phyloP scores from a whole-genome alignment of 2,329 filamentous ascomycete genomes.

The Hirsutella thompsonii region DNA sequence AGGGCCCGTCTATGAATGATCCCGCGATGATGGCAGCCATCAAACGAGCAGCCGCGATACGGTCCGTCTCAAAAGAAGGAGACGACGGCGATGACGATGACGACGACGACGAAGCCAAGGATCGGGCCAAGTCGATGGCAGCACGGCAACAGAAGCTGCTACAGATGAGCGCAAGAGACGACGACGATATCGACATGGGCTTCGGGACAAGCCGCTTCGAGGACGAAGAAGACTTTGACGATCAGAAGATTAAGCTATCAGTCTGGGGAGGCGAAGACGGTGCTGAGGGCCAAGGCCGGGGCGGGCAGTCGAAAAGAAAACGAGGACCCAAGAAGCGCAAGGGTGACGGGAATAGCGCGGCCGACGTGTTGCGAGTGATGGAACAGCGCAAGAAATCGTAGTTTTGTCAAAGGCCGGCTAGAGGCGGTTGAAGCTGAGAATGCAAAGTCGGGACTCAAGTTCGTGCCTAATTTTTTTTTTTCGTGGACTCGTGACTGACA shows the following conservation, averaged over 20 bases:
- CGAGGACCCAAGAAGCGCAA: conserved; percentile 63
- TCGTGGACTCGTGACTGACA: too few species aligned
- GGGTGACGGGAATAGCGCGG: conserved; percentile 64
- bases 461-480: too few species aligned
- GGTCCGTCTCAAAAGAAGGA: conserved; percentile 13
- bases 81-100: conserved; percentile 23
- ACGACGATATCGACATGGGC: conserved; percentile 86
- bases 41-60: conserved; percentile 63
- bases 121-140: conserved; percentile 42
- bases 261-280: conserved; percentile 47
- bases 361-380: conserved; percentile 69
- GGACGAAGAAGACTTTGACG: conserved; percentile 75
- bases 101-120: conserved; percentile 25
- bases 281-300: conserved; percentile 25
- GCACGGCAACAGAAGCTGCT: conserved; percentile 65
- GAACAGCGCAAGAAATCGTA: conserved; percentile 40
- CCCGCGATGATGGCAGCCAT: conserved; percentile 72
- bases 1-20: conserved; percentile 50
- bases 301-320: conserved; percentile 48
- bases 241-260: conserved; percentile 52
- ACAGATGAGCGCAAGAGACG: conserved; percentile 60
- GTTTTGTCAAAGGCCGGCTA: conserved; percentile 7
- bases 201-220: conserved; percentile 82
- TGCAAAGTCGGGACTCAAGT: neutral
- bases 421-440: neutral